Base-by-base conservation (phyloP, 2,329 filamentous ascomycete species). In the Claviceps fusiformis region DNA sequence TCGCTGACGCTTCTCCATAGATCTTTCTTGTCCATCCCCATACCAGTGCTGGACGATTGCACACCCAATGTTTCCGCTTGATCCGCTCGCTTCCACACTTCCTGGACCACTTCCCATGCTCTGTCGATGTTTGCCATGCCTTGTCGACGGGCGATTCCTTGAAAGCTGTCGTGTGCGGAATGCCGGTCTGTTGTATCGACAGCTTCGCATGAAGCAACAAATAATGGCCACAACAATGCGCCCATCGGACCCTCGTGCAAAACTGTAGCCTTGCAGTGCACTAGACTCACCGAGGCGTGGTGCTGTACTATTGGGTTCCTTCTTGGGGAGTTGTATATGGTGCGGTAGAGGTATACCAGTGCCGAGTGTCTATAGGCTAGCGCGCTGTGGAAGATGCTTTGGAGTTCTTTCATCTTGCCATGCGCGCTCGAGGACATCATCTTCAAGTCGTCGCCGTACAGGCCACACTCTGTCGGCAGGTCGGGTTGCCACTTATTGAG, bases 81-180 rank as follows among this genome's bases (percentile, higher is more conserved):
- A 56, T 82, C 79, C 0, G 73, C 73, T 55, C 79, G 70, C 55
- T 71, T 72, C 80, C 82, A 85, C 10, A 85, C 76, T 63, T 83
- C 81, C 59, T 78, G 72, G 3, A 82, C 75, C 41, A 85, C 78
- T 13, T 73, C 73, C 78, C 80, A 82, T 3, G 80, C 77, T 57
- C 79, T 72, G 58, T 75, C 74, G 56, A 85, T 84, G 61, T 85
- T 86, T 19, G 75, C 75, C 82, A 85, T 85, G 24, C 82, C 81
- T 64, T 85, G 82, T 19, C 80, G 69, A 54, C 70, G 72, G 56
- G 78, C 75, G 9, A 82, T 71, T 5, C 75, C 76, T 5, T 67
- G 64, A 61, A 85, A 84, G 0, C 78, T 71, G 54, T 70, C 69
- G 31, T 71, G 65, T 4, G 81, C 79, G 19, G 80, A 66, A 6